These are phyloP conservation scores for Malbranchea zuffiana DNA, from an alignment of 2,329 filamentous ascomycete genomes.

Conservation along the genomic window DNA sequence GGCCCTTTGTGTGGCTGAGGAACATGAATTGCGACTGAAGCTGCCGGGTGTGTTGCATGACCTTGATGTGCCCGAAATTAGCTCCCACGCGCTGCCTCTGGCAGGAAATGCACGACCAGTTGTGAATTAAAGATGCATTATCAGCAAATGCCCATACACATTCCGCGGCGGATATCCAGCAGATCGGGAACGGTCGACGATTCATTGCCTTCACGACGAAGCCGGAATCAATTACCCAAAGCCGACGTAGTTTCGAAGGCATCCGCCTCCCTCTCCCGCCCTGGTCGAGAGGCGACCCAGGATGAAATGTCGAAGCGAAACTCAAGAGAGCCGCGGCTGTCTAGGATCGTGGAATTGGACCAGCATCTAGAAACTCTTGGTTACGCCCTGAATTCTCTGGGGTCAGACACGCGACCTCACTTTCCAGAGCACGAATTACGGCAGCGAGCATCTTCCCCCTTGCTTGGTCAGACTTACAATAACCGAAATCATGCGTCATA, in stretches of 20 bases:
- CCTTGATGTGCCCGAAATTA: conserved; percentile 2
- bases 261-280: conserved; percentile 1
- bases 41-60: background rate
- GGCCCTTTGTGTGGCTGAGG: too few relatives aligned
- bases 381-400: background rate
- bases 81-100: background rate
- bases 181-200: conserved; percentile 6
- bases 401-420: background rate
- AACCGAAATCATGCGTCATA: conserved; percentile 18
- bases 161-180: conserved; percentile 13
- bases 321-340: background rate
- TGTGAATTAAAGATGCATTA: background rate
- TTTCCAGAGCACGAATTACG: conserved; percentile 21
- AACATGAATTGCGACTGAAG: too few relatives aligned
- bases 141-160: conserved; percentile 6
- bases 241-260: background rate
- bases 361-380: background rate
- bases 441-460: conserved; percentile 38
- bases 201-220: background rate
- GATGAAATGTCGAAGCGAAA: too few relatives aligned
- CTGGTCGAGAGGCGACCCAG: background rate
- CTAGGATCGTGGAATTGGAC: conserved; percentile 1
- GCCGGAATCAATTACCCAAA: background rate
- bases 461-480: conserved; percentile 32
- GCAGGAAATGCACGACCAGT: background rate